phyloP scores from a whole-genome alignment of 768 basidiomycete species.

The Tulasnella sp. region DNA sequence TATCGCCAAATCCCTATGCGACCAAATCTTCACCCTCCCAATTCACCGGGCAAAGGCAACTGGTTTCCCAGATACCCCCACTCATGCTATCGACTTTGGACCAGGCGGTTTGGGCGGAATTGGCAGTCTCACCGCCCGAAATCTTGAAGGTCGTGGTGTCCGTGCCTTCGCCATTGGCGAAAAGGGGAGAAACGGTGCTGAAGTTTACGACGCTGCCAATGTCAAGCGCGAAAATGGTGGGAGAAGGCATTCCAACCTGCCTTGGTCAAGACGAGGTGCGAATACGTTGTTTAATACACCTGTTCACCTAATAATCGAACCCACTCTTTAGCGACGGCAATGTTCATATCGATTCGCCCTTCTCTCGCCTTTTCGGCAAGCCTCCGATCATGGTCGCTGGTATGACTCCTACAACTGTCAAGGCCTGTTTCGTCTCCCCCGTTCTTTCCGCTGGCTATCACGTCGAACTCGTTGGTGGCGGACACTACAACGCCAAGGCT shows the following conservation, averaged over 20 bases:
- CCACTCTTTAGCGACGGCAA: conserved; percentile 74
- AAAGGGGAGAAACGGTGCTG: conserved; percentile 80
- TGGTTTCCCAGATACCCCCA: too few species aligned
- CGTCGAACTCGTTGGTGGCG: conserved; percentile 94
- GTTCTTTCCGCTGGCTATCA: conserved; percentile 91
- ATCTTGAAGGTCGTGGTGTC: conserved; percentile 96
- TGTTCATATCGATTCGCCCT: conserved; percentile 88
- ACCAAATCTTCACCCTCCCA: conserved; percentile 84
- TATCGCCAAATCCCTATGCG: conserved; percentile 78
- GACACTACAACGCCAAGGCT: conserved; percentile 87
- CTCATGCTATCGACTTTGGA: conserved; percentile 94
- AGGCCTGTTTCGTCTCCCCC: conserved; percentile 89
- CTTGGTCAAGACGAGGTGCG: conserved; percentile 83
- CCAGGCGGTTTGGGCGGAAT: too few species aligned
- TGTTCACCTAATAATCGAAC: conserved; percentile 30
- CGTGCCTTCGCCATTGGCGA: conserved; percentile 84
- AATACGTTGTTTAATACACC: neutral
- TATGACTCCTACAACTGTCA: conserved; percentile 97
- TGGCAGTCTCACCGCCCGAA: conserved; percentile 84
- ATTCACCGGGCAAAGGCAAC: conserved; percentile 94
- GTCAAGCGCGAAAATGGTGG: conserved; percentile 86
- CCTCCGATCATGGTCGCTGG: conserved; percentile 99
- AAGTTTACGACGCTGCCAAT: conserved; percentile 62
- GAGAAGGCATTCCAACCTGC: conserved; percentile 76
- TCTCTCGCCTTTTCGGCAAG: conserved; percentile 92